These are phyloP conservation scores for Hippophae gyantsensis DNA, from an alignment of 306 rosid genomes.

Conservation along the genomic window DNA sequence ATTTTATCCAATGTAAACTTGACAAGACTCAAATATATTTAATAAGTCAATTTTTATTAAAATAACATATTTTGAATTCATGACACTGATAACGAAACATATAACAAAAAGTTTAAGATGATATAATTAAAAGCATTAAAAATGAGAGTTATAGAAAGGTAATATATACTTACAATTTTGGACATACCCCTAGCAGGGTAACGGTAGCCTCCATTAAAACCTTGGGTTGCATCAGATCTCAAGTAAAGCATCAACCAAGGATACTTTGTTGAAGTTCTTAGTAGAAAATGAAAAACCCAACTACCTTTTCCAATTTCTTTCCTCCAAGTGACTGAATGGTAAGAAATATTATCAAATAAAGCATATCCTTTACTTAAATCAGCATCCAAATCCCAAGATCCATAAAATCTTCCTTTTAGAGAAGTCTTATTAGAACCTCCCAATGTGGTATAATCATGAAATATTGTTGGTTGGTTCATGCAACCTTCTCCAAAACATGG, in stretches of 20 bases:
- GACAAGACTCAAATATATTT: too few relatives aligned
- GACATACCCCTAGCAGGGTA: conserved; percentile 46
- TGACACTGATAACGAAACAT: too few relatives aligned
- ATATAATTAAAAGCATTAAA: too few relatives aligned
- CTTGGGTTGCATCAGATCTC: conserved; percentile 50
- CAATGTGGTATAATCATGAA: conserved; percentile 41
- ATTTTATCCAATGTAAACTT: too few relatives aligned
- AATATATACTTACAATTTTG: conserved; percentile 33
- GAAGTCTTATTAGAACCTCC: conserved; percentile 14
- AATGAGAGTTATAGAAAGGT: too few relatives aligned
- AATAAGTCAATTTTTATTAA: too few relatives aligned
- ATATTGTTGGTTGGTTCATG: conserved; percentile 48
- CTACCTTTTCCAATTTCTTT: conserved; percentile 39
- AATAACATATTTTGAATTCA: too few relatives aligned
- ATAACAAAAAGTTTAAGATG: too few relatives aligned
- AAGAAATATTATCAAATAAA: conserved; percentile 25
- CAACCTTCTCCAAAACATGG: conserved; percentile 56
- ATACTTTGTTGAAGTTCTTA: conserved; percentile 47
- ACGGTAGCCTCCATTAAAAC: conserved; percentile 51
- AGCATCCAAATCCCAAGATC: conserved; percentile 41
- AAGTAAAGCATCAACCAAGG: conserved; percentile 63
- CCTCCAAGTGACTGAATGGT: conserved; percentile 42
- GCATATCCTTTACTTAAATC: conserved; percentile 7
- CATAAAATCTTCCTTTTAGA: conserved; percentile 40
- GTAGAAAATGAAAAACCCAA: conserved; percentile 45